Percentiles rank a stretch among this genome's conserved stretches.
phyloP scores from a whole-genome alignment of 2,329 filamentous ascomycete genomes.

The Chaetomium globosum region DNA sequence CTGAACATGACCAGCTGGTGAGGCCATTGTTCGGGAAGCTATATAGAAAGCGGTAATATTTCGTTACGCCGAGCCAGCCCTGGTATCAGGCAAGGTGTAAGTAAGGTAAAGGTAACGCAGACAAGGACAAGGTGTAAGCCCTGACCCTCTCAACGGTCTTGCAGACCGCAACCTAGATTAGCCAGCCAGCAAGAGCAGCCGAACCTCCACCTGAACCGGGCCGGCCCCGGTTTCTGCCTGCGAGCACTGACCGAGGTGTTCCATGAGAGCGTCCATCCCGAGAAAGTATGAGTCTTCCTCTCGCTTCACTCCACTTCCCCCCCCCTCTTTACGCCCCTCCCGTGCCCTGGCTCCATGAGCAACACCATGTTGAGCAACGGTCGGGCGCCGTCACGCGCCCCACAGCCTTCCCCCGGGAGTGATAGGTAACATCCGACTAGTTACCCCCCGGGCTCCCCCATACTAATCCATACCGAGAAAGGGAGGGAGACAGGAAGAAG shows the following conservation, averaged over 20 bases:
- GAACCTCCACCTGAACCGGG: constrained; percentile 11
- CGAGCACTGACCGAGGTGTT: constrained; percentile 28
- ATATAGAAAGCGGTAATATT: constrained; percentile 36
- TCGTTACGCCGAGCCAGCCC: constrained; percentile 2
- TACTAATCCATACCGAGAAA: constrained; percentile 9
- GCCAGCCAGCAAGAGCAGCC: background rate
- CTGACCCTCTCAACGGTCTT: constrained; percentile 4
- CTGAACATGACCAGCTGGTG: constrained; percentile 15
- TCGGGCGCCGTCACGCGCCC: constrained; percentile 25
- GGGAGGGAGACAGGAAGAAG: constrained; percentile 11
- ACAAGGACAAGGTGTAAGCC: constrained; percentile 17
- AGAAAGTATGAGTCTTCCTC: constrained; percentile 30
- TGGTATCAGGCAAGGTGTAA: background rate
- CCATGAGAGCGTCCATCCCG: constrained; percentile 21
- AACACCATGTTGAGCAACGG: constrained; percentile 15
- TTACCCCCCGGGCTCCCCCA: background rate
- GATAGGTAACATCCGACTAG: constrained; percentile 20
- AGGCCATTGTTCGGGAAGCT: constrained; percentile 34
- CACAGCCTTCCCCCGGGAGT: constrained; percentile 24
- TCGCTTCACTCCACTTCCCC: constrained; percentile 11
- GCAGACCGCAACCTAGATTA: background rate
- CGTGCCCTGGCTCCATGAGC: constrained; percentile 3
- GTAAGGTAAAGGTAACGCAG: background rate
- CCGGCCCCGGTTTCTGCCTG: constrained; percentile 31
- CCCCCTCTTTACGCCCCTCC: constrained; percentile 19